Base-by-base conservation (phyloP, 257 asterid genomes). In the Plantago ovata region DNA sequence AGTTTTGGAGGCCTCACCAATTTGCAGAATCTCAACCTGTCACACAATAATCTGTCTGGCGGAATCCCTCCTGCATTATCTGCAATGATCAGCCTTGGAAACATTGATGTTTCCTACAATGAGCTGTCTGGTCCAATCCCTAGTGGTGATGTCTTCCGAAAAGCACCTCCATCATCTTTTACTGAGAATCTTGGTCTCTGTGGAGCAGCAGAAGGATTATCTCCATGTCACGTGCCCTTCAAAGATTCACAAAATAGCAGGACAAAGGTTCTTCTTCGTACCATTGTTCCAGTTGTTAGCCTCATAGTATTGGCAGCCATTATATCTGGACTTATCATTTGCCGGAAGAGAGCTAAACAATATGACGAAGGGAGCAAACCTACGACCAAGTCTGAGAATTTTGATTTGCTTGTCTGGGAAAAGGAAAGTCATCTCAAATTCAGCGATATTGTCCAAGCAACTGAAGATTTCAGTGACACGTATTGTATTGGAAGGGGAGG, bases 401-500 rank as follows among this genome's bases (percentile, higher is more conserved):
- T 73, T 13, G 93, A 80, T 50, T 75, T 87, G 56, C 68, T 83
- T 50, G 67, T 85, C 41, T 92, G 91, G 95, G 98, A 76, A 67
- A 84, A 49, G 63, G 93, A 85, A 62, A 95, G 85, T 16, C 89
- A 79, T 54, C 75, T 92, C 39, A 82, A 80, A 64, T 84, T 92
- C 51, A 72, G 84, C 53, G 96, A 92, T 62, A 77, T 92, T 45
- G 83, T 69, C 44, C 71, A 71, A 72, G 95, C 98, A 42, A 92
- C 98, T 3, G 80, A 79, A 60, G 72, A 73, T 63, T 92, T 92
- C 52, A 24, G 56, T 19, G 95, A 80, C 45, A 76, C 53, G 48
- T 78, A 75, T 67, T 83, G 89, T 81, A 82, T 92, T 40, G 98
- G 98, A 48, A 71, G 71, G 61, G 98, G 98, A 67, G 98, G 98